These are phyloP conservation scores for Penicillium cosmopolitanum DNA, from an alignment of 495 filamentous ascomycete species.

Conservation along the genomic window DNA sequence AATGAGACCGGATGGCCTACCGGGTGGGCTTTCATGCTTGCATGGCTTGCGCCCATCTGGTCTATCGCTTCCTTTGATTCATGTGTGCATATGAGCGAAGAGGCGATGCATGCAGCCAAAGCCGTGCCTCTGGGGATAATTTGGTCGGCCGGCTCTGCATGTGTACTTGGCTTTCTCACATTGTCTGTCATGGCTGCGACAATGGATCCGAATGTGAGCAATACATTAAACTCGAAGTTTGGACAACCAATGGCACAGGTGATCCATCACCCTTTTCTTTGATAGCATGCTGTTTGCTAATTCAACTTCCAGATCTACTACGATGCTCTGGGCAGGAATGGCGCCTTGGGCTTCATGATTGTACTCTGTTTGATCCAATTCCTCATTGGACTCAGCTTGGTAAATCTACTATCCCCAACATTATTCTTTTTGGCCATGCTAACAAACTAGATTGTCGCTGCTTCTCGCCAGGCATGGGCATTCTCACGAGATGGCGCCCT, in stretches of 20 bases:
- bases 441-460: conserved; percentile 50
- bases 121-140: conserved; percentile 66
- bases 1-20: conserved; percentile 65
- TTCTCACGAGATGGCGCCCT: conserved; percentile 64
- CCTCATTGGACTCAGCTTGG: conserved; percentile 46
- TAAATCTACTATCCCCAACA: conserved; percentile 9
- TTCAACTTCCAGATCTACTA: conserved; percentile 40
- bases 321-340: conserved; percentile 45
- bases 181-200: conserved; percentile 47
- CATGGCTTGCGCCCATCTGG: conserved; percentile 70
- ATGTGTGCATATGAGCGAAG: conserved; percentile 65
- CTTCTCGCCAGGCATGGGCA: conserved; percentile 61
- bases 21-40: conserved; percentile 66
- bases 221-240: conserved; percentile 32
- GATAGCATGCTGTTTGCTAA: not conserved
- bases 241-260: conserved; percentile 54
- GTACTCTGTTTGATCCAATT: conserved; percentile 46
- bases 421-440: not conserved
- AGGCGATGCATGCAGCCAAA: conserved; percentile 62
- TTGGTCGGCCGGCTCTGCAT: conserved; percentile 38
- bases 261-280: not conserved
- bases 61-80: conserved; percentile 60
- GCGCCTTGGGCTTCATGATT: conserved; percentile 49
- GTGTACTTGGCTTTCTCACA: conserved; percentile 58
- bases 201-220: conserved; percentile 41